Base-by-base conservation (phyloP, 2,329 filamentous ascomycete genomes). In the Fusarium proliferatum region DNA sequence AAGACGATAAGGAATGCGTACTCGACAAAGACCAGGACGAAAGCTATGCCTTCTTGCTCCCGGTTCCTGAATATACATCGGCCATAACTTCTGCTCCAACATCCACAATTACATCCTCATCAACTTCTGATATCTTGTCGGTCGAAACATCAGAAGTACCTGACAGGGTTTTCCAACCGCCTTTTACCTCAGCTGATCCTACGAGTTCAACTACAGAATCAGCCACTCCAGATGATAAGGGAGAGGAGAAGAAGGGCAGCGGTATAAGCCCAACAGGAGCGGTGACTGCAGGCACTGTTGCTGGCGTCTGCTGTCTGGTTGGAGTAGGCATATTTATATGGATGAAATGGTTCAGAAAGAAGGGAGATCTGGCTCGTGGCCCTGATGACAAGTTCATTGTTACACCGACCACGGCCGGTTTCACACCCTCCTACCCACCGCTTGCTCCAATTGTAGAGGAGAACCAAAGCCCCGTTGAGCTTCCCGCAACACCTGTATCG, bases 401-500 rank as follows among this genome's bases (percentile, higher is more conserved):
- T 48, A 78, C 76, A 19, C 76, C 76, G 9, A 76, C 66, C 17
- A 74, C 76, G 16, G 61, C 73, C 34, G 69, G 62, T 5, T 78
- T 78, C 51, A 71, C 75, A 6, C 67, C 73, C 30, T 58, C 63
- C 17, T 39, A 42, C 11, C 65, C 62, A 19, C 67, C 67, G 11
- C 61, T 73, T 28, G 51, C 45, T 30, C 57, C 48, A 26, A 49
- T 41, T 28, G 30, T 46, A 19, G 48, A 57, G 23, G 60, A 67
- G 21, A 46, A 66, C 8, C 59, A 67, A 36, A 70, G 71, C 26
- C 77, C 76, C 17, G 71, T 77, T 21, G 77, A 78, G 57, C 74
- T 78, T 28, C 77, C 77, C 5, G 77, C 77, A 17, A 78, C 77
- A 13, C 77, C 77, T 15, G 77, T 78, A 11, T 78, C 77, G 21